A percentile compares a stretch with the other conserved stretches of the same genome.
These are phyloP conservation scores for Lathyrus sativus DNA, from an alignment of 306 rosid species.

Conservation along the genomic window DNA sequence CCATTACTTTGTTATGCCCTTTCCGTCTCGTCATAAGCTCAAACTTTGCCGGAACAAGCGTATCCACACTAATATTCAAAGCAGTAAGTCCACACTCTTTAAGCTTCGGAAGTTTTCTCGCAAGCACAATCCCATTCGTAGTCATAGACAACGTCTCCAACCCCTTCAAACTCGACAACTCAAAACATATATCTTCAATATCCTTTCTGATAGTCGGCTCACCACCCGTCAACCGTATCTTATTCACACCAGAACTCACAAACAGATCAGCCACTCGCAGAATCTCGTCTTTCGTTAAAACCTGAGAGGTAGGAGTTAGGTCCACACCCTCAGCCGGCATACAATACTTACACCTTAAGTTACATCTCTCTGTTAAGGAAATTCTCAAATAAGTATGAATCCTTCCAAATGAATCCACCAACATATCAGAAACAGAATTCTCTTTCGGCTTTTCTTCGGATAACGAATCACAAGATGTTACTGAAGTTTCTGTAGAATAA, in stretches of 20 bases:
- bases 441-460: constrained; percentile 53
- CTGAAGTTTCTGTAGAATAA: constrained; percentile 42
- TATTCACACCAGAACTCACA: constrained; percentile 76
- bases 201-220: constrained; percentile 94
- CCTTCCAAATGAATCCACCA: constrained; percentile 95
- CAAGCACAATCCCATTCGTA: constrained; percentile 75
- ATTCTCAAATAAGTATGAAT: constrained; percentile 87
- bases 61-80: constrained; percentile 83
- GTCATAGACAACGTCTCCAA: constrained; percentile 72
- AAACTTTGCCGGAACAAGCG: constrained; percentile 84
- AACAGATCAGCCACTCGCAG: constrained; percentile 69
- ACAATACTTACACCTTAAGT: constrained; percentile 87
- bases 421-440: constrained; percentile 67
- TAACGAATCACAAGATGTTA: constrained; percentile 54
- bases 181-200: constrained; percentile 78
- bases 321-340: constrained; percentile 92
- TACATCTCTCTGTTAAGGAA: constrained; percentile 92
- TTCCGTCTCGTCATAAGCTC: constrained; percentile 91
- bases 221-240: constrained; percentile 91
- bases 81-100: constrained; percentile 81
- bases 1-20: constrained; percentile 83
- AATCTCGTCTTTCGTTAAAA: constrained; percentile 68
- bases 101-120: constrained; percentile 73
- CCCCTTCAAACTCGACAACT: constrained; percentile 73
- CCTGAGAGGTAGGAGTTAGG: constrained; percentile 68